Conservation (phyloP, 2,329 filamentous ascomycete genomes). For the Aureobasidium sp. region DNA sequence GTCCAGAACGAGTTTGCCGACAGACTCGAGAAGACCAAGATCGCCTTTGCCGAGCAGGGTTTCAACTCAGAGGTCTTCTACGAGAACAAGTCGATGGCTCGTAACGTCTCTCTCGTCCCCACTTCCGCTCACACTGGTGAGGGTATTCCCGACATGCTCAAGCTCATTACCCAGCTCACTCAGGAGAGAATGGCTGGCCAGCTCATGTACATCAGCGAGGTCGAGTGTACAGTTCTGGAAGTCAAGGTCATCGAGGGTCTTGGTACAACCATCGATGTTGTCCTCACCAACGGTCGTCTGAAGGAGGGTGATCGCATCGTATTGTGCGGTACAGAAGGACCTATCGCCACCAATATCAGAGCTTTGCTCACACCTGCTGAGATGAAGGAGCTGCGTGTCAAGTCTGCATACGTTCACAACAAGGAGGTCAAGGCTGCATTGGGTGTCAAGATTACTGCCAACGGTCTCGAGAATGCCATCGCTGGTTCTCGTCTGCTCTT, state of each 20-base stretch:
- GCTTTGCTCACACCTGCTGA: slow-evolving; percentile 88
- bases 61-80: slow-evolving; percentile 97
- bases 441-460: slow-evolving; percentile 97
- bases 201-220: slow-evolving; percentile 96
- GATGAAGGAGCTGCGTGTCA: slow-evolving; percentile 88
- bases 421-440: slow-evolving; percentile 98
- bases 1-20: slow-evolving; percentile 93
- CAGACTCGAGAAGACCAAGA: slow-evolving; percentile 81
- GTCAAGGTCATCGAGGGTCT: slow-evolving; percentile 99
- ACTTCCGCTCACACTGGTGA: slow-evolving; percentile 98
- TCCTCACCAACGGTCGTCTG: slow-evolving; percentile 91
- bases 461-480: slow-evolving; percentile 91
- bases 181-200: slow-evolving; percentile 97
- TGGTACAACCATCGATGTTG: slow-evolving; percentile 96
- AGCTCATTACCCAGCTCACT: slow-evolving; percentile 83
- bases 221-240: slow-evolving; percentile 95
- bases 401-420: slow-evolving; percentile 96
- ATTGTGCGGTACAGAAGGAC: slow-evolving; percentile 91
- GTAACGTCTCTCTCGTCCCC: slow-evolving; percentile 89
- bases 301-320: slow-evolving; percentile 92
- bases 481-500: slow-evolving; percentile 92
- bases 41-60: slow-evolving; percentile 90
- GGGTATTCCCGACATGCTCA: slow-evolving; percentile 97
- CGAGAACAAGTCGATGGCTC: slow-evolving; percentile 96
- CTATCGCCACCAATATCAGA: slow-evolving; percentile 90